These are phyloP conservation scores for Torulaspora delbrueckii DNA, from an alignment of 805 yeast species.

Conservation along the genomic window DNA sequence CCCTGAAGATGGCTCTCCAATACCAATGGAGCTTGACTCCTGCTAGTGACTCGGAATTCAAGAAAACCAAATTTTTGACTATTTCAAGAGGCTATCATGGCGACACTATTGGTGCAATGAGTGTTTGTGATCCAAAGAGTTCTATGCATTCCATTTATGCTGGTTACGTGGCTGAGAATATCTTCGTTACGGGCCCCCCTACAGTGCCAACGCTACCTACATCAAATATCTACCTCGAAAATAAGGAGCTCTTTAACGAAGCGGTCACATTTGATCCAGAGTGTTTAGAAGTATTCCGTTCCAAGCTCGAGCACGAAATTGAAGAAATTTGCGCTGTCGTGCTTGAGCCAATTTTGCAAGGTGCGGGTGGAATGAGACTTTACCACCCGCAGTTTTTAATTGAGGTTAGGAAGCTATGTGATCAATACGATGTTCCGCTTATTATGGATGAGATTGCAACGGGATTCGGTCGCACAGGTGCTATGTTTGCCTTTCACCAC, in stretches of 20 bases:
- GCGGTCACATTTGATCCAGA: slow-evolving; percentile 19
- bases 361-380: slow-evolving; percentile 39
- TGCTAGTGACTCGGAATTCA: slow-evolving; percentile 13
- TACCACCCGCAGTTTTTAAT: slow-evolving; percentile 35
- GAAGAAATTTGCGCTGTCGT: slow-evolving; percentile 36
- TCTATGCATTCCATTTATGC: slow-evolving; percentile 35
- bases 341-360: slow-evolving; percentile 38
- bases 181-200: slow-evolving; percentile 31
- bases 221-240: slow-evolving; percentile 6
- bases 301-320: slow-evolving; percentile 27
- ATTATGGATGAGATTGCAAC: slow-evolving; percentile 39
- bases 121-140: slow-evolving; percentile 36
- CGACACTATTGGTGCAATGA: slow-evolving; percentile 39
- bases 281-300: slow-evolving; percentile 30
- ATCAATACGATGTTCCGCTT: slow-evolving; percentile 33
- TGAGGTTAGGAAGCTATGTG: slow-evolving; percentile 34
- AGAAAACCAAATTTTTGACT: slow-evolving; percentile 33
- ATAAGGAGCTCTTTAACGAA: slow-evolving; percentile 3
- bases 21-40: slow-evolving; percentile 24
- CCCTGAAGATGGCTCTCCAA: slow-evolving; percentile 37
- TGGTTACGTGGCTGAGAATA: slow-evolving; percentile 30
- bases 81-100: slow-evolving; percentile 39
- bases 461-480: slow-evolving; percentile 39
- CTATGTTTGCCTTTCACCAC: slow-evolving; percentile 37
- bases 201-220: slow-evolving; percentile 17